Conservation (phyloP, 116 monocot genomes). For the Posidonia oceanica region DNA sequence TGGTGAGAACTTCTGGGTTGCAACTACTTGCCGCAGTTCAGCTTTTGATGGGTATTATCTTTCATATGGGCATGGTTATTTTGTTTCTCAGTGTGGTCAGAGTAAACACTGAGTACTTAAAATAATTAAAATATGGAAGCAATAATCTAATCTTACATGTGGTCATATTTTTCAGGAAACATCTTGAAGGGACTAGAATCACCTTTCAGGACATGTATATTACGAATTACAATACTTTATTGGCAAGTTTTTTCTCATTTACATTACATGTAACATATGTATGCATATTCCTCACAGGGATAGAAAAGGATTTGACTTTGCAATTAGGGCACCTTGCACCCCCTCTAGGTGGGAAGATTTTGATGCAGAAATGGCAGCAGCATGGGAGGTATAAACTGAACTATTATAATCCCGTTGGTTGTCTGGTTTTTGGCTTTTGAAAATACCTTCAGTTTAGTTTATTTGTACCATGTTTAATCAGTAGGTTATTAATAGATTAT, state of each 20-base stretch:
- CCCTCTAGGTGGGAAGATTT: slow-evolving; percentile 87
- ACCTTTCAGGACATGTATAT: slow-evolving; percentile 70
- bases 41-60: slow-evolving; percentile 68
- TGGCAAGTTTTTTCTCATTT: neutral
- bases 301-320: slow-evolving; percentile 82
- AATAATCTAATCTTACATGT: neutral
- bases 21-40: slow-evolving; percentile 54
- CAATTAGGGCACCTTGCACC: slow-evolving; percentile 87
- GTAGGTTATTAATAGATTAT: too few species aligned
- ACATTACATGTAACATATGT: neutral
- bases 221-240: slow-evolving; percentile 3
- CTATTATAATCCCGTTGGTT: neutral
- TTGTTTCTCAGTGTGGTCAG: neutral
- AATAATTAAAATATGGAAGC: too few species aligned
- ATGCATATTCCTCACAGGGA: slow-evolving; percentile 37
- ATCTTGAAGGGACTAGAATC: slow-evolving; percentile 85
- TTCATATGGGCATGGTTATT: neutral
- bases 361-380: slow-evolving; percentile 65
- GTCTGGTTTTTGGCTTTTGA: neutral
- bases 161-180: slow-evolving; percentile 40
- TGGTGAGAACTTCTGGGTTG: slow-evolving; percentile 93
- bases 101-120: too few species aligned
- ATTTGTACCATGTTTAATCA: too few species aligned
- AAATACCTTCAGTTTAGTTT: neutral
- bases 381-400: slow-evolving; percentile 64